Evolutionary conservation across 1,284 basidiomycete species (phyloP), one percentile per base, ranked within the genome.

Genomic region (Ceratobasidium sp.): DNA sequence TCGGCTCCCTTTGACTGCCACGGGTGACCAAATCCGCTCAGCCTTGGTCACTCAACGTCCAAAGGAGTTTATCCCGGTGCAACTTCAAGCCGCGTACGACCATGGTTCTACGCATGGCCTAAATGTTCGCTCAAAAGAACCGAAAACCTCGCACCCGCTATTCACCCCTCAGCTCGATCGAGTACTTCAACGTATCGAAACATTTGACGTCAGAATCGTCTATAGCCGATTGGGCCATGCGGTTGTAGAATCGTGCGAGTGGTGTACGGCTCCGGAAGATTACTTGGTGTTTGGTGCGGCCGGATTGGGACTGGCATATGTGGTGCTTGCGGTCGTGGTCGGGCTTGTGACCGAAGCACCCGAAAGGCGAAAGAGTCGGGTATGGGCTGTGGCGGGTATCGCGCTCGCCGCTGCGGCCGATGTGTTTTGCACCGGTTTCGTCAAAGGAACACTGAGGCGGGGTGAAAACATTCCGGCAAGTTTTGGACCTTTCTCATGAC

Each of bases 1-100:
- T 32, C 55, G 58, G 9, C 69, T 71, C 18, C 69, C 69, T 18
- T 34, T 71, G 10, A 60, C 55, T 10, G 57, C 69, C 16, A 59
- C 69, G 6, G 46, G 45, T 2, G 69, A 60, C 48, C 41, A 52
- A 12, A 50, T 71, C 34, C 69, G 69, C 28, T 60, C 69, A 8
- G 57, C 69, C n/a, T 58, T 71, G 14, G 12, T 61, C 41, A 71
- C 69, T 30, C 69, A 71, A 60, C 69, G 57, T 21, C 69, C 69
- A 5, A 30, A 16, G 5, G 69, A 61, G 28, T 71, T 71, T 32
- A 71, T 71, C 28, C 69, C 69, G 18, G 10, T 30, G 1, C 23
- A 59, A 16, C 58, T 59, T 18, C 69, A 71, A 43, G 9, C 14
- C 1, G 21, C 45, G 9, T 60, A 71, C 21, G 52, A 69, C 28